Conservation (phyloP, 306 rosid species). For the Castanopsis chinensis region DNA sequence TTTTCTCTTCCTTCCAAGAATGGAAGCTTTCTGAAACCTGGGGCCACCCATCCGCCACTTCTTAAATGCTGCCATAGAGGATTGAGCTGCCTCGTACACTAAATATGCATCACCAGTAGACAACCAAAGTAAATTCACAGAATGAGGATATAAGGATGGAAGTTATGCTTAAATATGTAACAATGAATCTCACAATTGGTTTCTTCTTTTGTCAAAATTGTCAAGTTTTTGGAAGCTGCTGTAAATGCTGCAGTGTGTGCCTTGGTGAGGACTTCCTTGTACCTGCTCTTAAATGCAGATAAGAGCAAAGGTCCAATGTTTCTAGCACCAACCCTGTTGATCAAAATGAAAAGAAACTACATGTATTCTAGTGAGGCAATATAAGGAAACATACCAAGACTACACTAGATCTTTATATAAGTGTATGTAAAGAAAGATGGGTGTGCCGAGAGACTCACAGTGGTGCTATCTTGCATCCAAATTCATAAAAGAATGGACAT, state of each 20-base stretch:
- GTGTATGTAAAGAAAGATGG: slow-evolving; percentile 11
- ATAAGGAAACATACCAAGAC: slow-evolving; percentile 5
- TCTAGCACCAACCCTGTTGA: slow-evolving; percentile 75
- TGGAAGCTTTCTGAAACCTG: slow-evolving; percentile 76
- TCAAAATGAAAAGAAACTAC: slow-evolving; percentile 1
- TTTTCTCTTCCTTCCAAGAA: slow-evolving; percentile 85
- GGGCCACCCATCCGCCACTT: slow-evolving; percentile 94
- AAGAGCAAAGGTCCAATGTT: slow-evolving; percentile 76
- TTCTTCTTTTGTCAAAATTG: slow-evolving; percentile 80
- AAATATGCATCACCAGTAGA: slow-evolving; percentile 14
- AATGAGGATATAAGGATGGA: slow-evolving; percentile 12
- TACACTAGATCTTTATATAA: background rate
- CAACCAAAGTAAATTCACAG: background rate
- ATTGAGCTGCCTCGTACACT: slow-evolving; percentile 94
- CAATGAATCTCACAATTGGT: slow-evolving; percentile 54
- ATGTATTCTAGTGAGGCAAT: background rate
- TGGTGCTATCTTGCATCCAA: slow-evolving; percentile 96
- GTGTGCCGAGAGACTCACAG: slow-evolving; percentile 45
- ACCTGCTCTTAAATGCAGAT: slow-evolving; percentile 88
- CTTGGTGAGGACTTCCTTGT: slow-evolving; percentile 87
- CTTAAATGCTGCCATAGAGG: slow-evolving; percentile 86
- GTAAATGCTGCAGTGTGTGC: slow-evolving; percentile 73
- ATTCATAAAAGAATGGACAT: slow-evolving; percentile 82
- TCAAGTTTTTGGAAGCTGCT: slow-evolving; percentile 63
- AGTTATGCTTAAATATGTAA: slow-evolving; percentile 9